Conservation (phyloP, 2,329 filamentous ascomycete species). For the Phyllosticta paracitricarpa region DNA sequence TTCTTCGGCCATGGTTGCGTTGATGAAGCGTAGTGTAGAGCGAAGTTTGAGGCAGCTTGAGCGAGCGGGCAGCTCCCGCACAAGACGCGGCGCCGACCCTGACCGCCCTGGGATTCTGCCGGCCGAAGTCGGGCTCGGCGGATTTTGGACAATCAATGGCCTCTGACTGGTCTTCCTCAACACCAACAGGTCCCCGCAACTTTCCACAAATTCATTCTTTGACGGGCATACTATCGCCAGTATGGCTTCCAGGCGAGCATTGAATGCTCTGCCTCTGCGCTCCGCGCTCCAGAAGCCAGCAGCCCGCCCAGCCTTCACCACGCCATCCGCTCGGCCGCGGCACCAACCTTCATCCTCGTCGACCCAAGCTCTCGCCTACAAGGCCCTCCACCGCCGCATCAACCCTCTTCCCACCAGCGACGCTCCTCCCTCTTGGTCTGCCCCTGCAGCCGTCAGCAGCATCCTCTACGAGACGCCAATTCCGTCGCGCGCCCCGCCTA, state of each 20-base stretch:
- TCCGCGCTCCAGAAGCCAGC: slow-evolving; percentile 13
- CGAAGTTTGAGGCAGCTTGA: not conserved
- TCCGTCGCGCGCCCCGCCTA: slow-evolving; percentile 71
- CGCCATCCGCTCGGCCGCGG: slow-evolving; percentile 19
- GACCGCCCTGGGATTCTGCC: not conserved
- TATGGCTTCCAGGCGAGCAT: slow-evolving; percentile 35
- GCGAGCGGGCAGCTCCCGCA: no score
- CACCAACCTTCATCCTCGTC: slow-evolving; percentile 47
- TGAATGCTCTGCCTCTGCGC: slow-evolving; percentile 28
- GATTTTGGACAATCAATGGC: not conserved
- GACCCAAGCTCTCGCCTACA: slow-evolving; percentile 92
- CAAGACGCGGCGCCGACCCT: not conserved
- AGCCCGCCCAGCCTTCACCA: slow-evolving; percentile 14
- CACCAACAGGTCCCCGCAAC: not conserved
- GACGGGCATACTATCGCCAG: slow-evolving; percentile 9
- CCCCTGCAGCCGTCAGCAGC: slow-evolving; percentile 89
- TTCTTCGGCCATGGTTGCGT: slow-evolving; percentile 58
- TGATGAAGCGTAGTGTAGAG: not conserved
- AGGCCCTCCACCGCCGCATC: slow-evolving; percentile 85
- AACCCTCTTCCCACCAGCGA: slow-evolving; percentile 71
- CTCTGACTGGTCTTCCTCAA: not conserved
- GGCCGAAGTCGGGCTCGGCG: not conserved
- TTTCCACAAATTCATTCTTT: not conserved
- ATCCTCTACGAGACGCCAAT: slow-evolving; percentile 97
- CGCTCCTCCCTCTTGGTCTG: slow-evolving; percentile 70